Conservation (phyloP, 257 asterid species). For the Capsicum rhomboideum region DNA sequence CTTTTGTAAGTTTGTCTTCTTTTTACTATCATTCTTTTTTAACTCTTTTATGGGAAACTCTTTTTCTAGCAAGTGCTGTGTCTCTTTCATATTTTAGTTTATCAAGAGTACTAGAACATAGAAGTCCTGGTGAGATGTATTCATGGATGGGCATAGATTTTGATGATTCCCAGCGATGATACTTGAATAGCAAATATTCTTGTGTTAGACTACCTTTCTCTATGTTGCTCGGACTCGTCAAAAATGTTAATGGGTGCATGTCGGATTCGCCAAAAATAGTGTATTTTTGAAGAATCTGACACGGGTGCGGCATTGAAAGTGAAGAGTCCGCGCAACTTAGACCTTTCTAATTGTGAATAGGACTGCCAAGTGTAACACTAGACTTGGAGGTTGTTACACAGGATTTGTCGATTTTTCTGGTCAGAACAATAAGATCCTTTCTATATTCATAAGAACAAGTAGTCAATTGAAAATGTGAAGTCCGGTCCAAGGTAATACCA, state of each 20-base stretch:
- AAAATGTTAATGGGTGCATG: no score
- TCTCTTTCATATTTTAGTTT: not conserved
- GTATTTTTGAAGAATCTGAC: no score
- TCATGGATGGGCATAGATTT: not conserved
- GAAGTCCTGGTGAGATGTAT: not conserved
- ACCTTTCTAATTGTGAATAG: not conserved
- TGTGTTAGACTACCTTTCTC: not conserved
- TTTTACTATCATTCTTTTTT: not conserved
- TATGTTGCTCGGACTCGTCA: no score
- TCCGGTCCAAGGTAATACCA: not conserved
- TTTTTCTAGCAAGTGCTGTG: not conserved
- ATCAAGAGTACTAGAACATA: not conserved
- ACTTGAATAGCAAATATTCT: not conserved
- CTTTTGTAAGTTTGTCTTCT: conserved; percentile 45
- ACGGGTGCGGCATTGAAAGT: no score
- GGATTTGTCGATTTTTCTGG: not conserved
- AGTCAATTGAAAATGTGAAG: not conserved
- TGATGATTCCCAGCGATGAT: not conserved
- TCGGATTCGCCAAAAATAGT: no score
- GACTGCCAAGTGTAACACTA: not conserved
- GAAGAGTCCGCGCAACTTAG: no score
- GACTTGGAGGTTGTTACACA: not conserved
- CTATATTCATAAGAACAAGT: not conserved
- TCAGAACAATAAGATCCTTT: not conserved
- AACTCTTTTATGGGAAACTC: not conserved